phyloP scores from a whole-genome alignment of 1,139 yeast species.

The Saccharomyces hybrid region DNA sequence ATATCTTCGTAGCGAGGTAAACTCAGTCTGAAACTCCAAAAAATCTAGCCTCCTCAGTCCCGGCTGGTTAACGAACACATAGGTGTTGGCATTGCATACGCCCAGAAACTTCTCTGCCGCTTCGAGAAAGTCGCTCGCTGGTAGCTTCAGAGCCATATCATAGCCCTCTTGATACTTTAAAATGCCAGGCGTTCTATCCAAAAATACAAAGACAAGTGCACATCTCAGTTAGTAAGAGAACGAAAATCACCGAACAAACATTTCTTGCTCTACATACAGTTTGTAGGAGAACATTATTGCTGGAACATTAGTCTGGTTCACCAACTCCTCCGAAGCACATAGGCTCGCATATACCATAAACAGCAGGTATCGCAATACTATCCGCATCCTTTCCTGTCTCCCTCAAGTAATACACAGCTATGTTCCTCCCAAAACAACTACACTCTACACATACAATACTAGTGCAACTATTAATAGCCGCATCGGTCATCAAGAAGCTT shows the following conservation, averaged over 20 bases:
- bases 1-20: conserved; percentile 50
- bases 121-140: conserved; percentile 37
- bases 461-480: too few species aligned
- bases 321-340: conserved; percentile 3
- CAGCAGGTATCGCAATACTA: not conserved
- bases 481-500: too few species aligned
- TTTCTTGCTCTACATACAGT: conserved; percentile 14
- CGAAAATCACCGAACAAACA: not conserved
- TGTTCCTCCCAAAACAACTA: not conserved
- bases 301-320: conserved; percentile 18
- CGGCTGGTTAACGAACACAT: conserved; percentile 63
- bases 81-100: conserved; percentile 63
- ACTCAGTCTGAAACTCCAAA: conserved; percentile 36
- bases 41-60: conserved; percentile 59
- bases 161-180: conserved; percentile 15
- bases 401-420: not conserved
- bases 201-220: not conserved
- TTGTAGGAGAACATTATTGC: conserved; percentile 25
- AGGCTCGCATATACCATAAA: not conserved
- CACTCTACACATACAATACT: too few species aligned
- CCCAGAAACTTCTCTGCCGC: conserved; percentile 45
- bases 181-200: conserved; percentile 20
- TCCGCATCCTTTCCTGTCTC: not conserved
- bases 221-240: conserved; percentile 2
- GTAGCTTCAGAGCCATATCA: conserved; percentile 12